Evolutionary conservation across 148 eudicot species (phyloP).

Genomic region (Chenopodium album): DNA sequence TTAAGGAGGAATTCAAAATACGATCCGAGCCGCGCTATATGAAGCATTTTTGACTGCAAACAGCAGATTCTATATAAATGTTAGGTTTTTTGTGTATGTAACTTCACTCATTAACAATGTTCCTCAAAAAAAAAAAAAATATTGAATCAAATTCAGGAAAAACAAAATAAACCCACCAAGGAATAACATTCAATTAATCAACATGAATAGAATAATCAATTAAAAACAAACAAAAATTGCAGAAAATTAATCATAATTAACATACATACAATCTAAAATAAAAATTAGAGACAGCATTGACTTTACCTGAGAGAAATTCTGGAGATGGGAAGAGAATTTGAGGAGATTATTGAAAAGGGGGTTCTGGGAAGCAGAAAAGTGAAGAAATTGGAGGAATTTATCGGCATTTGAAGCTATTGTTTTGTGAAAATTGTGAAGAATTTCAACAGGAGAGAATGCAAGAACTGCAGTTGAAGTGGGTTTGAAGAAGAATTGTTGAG

Average conservation of each 20-base stretch:
- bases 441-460: constrained; percentile 14
- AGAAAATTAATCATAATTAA: background rate
- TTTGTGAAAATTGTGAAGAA: constrained; percentile 38
- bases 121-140: no score
- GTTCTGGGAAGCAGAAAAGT: constrained; percentile 48
- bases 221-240: background rate
- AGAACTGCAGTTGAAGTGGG: constrained; percentile 13
- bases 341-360: constrained; percentile 46
- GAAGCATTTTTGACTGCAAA: background rate
- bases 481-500: constrained; percentile 32
- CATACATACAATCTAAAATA: background rate
- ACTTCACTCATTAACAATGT: background rate
- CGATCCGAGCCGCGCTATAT: background rate
- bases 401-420: constrained; percentile 46
- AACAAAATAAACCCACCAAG: background rate
- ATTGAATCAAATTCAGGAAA: background rate
- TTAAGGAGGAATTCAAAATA: no score
- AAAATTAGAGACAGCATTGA: background rate
- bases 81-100: background rate
- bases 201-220: background rate
- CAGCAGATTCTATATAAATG: background rate
- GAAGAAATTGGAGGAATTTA: constrained; percentile 39
- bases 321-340: constrained; percentile 49
- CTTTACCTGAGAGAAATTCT: constrained; percentile 56
- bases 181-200: background rate